Conservation (phyloP, 1,284 basidiomycete species). For the Cutaneotrichosporon sp. region DNA sequence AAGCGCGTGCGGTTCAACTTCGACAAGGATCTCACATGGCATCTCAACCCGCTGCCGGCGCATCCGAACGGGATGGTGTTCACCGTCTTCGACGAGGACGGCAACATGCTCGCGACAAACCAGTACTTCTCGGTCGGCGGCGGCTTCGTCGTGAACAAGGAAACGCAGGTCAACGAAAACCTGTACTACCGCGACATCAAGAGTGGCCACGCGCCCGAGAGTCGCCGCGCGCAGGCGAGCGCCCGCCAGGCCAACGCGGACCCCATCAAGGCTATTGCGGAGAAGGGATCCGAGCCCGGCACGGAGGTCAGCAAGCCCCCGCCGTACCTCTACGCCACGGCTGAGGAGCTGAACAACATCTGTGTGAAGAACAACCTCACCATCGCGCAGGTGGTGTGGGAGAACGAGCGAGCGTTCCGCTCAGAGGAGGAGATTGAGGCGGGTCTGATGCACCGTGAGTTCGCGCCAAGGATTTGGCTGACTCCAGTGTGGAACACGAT, state of each 20-base stretch:
- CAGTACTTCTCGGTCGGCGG: conserved; percentile 87
- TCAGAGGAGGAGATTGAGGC: conserved; percentile 68
- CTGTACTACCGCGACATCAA: conserved; percentile 95
- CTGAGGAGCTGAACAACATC: conserved; percentile 25
- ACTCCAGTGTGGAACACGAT: conserved; percentile 79
- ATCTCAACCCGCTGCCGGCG: conserved; percentile 37
- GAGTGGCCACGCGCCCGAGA: conserved; percentile 68
- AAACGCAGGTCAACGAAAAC: conserved; percentile 74
- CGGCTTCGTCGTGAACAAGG: conserved; percentile 63
- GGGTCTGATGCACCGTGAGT: conserved; percentile 54
- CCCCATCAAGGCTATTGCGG: background rate
- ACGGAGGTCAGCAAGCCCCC: conserved; percentile 46
- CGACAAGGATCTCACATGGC: conserved; percentile 68
- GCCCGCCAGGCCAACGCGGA: background rate
- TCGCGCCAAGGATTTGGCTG: no score
- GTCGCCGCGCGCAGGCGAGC: conserved; percentile 62
- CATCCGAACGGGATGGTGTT: conserved; percentile 87
- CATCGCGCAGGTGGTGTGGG: conserved; percentile 89
- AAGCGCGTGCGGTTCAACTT: conserved; percentile 76
- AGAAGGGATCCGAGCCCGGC: conserved; percentile 1
- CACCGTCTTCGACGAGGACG: conserved; percentile 72
- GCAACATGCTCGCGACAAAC: conserved; percentile 86
- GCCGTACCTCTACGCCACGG: conserved; percentile 52
- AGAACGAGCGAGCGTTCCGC: conserved; percentile 82
- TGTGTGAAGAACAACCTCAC: conserved; percentile 60